Conservation (phyloP, 768 basidiomycete species). For the Tephrocybe sp. region DNA sequence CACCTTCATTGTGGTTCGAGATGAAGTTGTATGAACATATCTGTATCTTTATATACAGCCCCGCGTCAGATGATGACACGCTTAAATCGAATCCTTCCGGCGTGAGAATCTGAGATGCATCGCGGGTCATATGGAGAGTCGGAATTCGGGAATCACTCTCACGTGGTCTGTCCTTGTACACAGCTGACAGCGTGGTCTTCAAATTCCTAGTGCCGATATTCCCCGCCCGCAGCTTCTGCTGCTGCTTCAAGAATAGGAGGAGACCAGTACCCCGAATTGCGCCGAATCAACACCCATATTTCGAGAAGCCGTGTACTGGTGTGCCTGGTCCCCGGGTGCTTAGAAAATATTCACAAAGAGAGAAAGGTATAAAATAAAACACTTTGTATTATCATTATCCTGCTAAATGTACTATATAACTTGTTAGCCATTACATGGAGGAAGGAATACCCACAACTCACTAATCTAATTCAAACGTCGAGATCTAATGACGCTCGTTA, state of each 20-base stretch:
- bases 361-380: not conserved
- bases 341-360: not conserved
- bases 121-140: conserved; percentile 10
- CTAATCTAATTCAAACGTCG: conserved; percentile 9
- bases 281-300: not conserved
- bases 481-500: conserved; percentile 18
- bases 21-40: not conserved
- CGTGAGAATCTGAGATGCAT: not conserved
- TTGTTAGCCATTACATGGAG: conserved; percentile 1
- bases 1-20: conserved; percentile 43
- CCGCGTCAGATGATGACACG: conserved; percentile 3
- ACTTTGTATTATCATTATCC: conserved; percentile 8
- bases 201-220: conserved; percentile 7
- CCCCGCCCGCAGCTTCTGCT: conserved; percentile 2
- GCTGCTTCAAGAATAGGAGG: conserved; percentile 4
- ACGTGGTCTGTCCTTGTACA: conserved; percentile 16
- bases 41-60: conserved; percentile 11
- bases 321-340: not conserved
- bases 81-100: not conserved
- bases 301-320: not conserved
- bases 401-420: conserved; percentile 4
- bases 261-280: not conserved
- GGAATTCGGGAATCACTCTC: conserved; percentile 5
- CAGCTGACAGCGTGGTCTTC: not conserved
- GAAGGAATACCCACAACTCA: not conserved